Base-by-base conservation (phyloP, 1,139 yeast genomes). In the Pichia sp. region DNA sequence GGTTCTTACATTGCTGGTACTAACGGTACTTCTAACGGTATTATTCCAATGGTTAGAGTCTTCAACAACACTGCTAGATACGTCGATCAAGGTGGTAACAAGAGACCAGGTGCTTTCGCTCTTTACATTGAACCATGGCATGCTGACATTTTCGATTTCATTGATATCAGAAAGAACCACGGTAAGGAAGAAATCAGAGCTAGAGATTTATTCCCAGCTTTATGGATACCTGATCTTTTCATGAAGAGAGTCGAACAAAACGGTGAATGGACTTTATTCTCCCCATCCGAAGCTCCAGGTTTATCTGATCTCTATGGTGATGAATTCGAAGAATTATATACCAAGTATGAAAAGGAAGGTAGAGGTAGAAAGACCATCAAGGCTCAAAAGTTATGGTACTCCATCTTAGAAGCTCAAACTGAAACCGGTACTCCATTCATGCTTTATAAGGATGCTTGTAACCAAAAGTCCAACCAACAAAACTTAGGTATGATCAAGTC, bases 41-140 rank as follows among this genome's bases (percentile, higher is more conserved):
- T 79, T 46, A 77, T 79, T 52, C 84, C 84, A 30, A 79, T 79
- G 83, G 70, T 78, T 35, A 69, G 83, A 55, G 83, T 79, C 19
- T 79, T 77, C 66, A 79, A 79, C 65, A 76, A 76, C 59, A 78
- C 84, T 34, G 84, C 84, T 22, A 69, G 83, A 59, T 79, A 79
- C 57, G 84, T 79, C 30, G 84, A 79, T 57, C 84, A 79, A 66
- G 84, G 84, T 61, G 84, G 84, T 51, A 79, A 79, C 66, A 79
- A 79, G 59, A 68, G 84, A 62, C 84, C 84, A 3, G 84, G 83
- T 48, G 84, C 83, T 11, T 76, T 79, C 61, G 83, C 83, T 18
- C 60, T 79, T 31, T 79, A 79, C 58, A 60, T 79, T 42, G 84
- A 79, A 62, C 83, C 84, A 52, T 79, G 84, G 84, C 84, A 79